Conservation (phyloP, 306 rosid species). For the Cercis canadensis region DNA sequence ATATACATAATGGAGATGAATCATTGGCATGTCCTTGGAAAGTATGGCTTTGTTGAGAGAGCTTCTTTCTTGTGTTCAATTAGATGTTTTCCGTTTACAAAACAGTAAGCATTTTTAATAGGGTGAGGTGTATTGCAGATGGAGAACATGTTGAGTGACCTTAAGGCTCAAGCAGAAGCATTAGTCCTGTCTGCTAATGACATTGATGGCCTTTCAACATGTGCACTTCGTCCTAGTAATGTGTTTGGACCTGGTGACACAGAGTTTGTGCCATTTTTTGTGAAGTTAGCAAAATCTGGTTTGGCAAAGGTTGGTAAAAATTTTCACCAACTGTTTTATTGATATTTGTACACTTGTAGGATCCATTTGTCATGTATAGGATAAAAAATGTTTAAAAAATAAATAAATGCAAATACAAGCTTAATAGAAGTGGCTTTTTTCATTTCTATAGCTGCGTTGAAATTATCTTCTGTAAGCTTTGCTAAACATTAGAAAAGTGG, state of each 20-base stretch:
- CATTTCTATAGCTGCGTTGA: constrained; percentile 10
- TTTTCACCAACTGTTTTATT: constrained; percentile 10
- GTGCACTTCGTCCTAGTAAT: constrained; percentile 91
- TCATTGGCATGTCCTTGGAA: constrained; percentile 65
- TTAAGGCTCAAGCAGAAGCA: constrained; percentile 91
- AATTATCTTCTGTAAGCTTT: constrained; percentile 3
- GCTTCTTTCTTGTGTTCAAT: constrained; percentile 22
- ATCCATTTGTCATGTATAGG: constrained; percentile 16
- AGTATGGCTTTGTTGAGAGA: constrained; percentile 56
- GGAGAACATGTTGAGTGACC: constrained; percentile 65
- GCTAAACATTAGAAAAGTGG: constrained; percentile 15
- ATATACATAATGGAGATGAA: constrained; percentile 57
- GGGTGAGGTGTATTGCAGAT: constrained; percentile 55
- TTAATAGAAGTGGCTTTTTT: constrained; percentile 13
- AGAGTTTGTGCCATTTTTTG: constrained; percentile 57
- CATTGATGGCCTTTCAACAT: constrained; percentile 81
- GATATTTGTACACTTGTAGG: constrained; percentile 11
- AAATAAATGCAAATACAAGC: not conserved
- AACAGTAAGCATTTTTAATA: constrained; percentile 33
- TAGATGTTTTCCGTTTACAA: constrained; percentile 29
- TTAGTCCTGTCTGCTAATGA: constrained; percentile 69
- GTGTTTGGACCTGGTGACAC: constrained; percentile 88
- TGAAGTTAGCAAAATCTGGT: constrained; percentile 70
- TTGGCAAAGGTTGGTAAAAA: constrained; percentile 63
- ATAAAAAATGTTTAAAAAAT: not conserved